Evolutionary conservation across 495 filamentous ascomycete genomes (phyloP), one percentile per base, ranked within the genome.

Genomic region (Neurospora sp.): DNA sequence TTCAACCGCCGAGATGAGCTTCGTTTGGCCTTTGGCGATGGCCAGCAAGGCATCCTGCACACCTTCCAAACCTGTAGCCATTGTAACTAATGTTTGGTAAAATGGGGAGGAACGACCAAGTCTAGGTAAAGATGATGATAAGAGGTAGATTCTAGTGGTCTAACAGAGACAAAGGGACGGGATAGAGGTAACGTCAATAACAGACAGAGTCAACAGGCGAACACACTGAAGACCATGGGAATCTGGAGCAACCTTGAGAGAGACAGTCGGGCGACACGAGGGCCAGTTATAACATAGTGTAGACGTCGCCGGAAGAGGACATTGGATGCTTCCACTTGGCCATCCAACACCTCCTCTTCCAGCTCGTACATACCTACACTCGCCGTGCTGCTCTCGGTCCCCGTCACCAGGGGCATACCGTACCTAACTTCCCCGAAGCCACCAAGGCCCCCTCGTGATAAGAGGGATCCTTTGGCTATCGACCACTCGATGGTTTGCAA

Each of bases 1-100:
- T 78, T 92, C 89, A 70, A 94, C 85, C 36, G 85, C 85, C 37
- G 88, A 83, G 43, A 90, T 83, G 70, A 94, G 84, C 70, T 87
- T 84, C 38, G 81, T 77, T 76, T 92, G 90, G 74, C 86, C 86
- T 74, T 86, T 79, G 69, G 88, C 84, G 19, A 93, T 84, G 36
- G 79, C 79, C 73, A 83, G 85, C 69, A 92, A 75, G 34, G 81
- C 83, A 19, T 82, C 75, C 54, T 89, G 83, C 70, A 91, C 84
- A 74, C 88, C 85, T n/a, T 81, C 82, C 73, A 88, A 81, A 37
- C 74, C 76, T 71, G 76, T 72, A 70, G 76, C 45, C 73, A 75
- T 76, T 37, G 37, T 77, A 34, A 31, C 19, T 19, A 34, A 43
- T 37, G 34, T 70, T 40, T 13, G 15, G 19, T 42, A n/a, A 28